Percentiles rank a stretch among this genome's conserved stretches.
These are phyloP conservation scores for Chlamydomonas reinhardtii DNA, from an alignment of 163 green algal genomes.

Conservation along the genomic window DNA sequence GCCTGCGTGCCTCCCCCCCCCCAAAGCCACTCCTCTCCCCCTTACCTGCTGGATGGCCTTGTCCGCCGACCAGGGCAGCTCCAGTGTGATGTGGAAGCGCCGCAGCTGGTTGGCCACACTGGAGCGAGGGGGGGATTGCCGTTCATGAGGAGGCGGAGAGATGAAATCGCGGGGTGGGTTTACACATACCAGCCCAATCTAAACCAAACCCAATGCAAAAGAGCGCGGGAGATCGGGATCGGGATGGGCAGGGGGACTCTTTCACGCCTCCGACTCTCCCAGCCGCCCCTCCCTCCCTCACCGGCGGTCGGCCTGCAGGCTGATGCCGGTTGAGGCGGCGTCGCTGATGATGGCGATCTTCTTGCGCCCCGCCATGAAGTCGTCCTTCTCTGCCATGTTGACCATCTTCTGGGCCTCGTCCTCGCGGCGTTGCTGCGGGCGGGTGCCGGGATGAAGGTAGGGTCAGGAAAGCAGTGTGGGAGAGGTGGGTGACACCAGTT, in stretches of 20 bases:
- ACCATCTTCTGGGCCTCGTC: conserved; percentile 62
- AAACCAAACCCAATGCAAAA: too few species aligned
- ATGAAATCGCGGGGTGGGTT: too few species aligned
- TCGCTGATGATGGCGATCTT: conserved; percentile 90
- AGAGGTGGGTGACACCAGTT: too few species aligned
- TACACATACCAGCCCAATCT: too few species aligned
- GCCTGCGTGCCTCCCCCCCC: too few species aligned
- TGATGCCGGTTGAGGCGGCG: conserved; percentile 86
- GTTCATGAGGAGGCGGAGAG: too few species aligned
- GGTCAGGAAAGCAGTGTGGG: too few species aligned
- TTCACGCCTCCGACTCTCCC: too few species aligned
- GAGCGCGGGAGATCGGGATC: too few species aligned
- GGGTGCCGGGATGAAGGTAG: too few species aligned
- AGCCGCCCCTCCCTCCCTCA: not conserved
- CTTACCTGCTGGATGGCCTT: conserved; percentile 51
- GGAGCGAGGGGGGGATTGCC: not conserved
- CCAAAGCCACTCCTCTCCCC: too few species aligned
- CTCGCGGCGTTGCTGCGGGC: conserved; percentile 53
- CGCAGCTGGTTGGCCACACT: conserved; percentile 71
- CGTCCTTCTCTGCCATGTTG: conserved; percentile 73
- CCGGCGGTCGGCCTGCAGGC: conserved; percentile 67
- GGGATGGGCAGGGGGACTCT: too few species aligned
- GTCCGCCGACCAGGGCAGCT: conserved; percentile 90
- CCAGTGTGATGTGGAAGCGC: conserved; percentile 86
- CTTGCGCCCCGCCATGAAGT: conserved; percentile 85